Conservation (phyloP, 2,329 filamentous ascomycete genomes). For the Ceratocystis colombiana region DNA sequence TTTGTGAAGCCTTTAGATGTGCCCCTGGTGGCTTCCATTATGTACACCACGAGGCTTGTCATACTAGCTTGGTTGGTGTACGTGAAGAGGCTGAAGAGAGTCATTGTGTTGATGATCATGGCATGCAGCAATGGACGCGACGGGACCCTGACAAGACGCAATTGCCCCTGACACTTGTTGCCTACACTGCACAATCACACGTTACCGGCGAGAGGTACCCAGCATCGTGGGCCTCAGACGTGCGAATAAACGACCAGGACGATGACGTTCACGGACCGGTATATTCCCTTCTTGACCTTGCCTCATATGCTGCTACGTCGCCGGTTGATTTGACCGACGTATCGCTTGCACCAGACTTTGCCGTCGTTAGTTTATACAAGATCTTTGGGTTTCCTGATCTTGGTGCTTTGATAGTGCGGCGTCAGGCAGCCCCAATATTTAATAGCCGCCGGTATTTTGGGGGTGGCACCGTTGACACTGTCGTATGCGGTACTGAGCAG, state of each 20-base stretch:
- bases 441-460: slow-evolving; percentile 53
- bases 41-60: slow-evolving; percentile 50
- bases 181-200: slow-evolving; percentile 60
- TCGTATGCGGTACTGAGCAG: slow-evolving; percentile 33
- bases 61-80: slow-evolving; percentile 58
- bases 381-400: slow-evolving; percentile 59
- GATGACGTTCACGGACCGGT: slow-evolving; percentile 22
- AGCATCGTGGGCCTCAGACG: slow-evolving; percentile 42
- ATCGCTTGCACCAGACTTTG: slow-evolving; percentile 47
- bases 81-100: slow-evolving; percentile 46
- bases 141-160: slow-evolving; percentile 25
- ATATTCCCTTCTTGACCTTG: slow-evolving; percentile 52
- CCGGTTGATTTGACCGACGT: slow-evolving; percentile 46
- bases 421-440: slow-evolving; percentile 45
- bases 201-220: slow-evolving; percentile 56
- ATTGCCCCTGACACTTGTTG: slow-evolving; percentile 38
- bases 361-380: slow-evolving; percentile 53
- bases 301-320: slow-evolving; percentile 53
- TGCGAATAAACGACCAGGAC: slow-evolving; percentile 30
- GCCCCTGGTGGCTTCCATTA: slow-evolving; percentile 45
- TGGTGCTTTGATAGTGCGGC: slow-evolving; percentile 49
- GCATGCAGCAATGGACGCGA: slow-evolving; percentile 39
- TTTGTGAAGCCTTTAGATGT: slow-evolving; percentile 48
- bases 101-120: slow-evolving; percentile 52
- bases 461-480: slow-evolving; percentile 54